Evolutionary conservation across 495 filamentous ascomycete species (phyloP), one percentile per base, ranked within the genome.

Genomic region (Aspergillus ellipticus): DNA sequence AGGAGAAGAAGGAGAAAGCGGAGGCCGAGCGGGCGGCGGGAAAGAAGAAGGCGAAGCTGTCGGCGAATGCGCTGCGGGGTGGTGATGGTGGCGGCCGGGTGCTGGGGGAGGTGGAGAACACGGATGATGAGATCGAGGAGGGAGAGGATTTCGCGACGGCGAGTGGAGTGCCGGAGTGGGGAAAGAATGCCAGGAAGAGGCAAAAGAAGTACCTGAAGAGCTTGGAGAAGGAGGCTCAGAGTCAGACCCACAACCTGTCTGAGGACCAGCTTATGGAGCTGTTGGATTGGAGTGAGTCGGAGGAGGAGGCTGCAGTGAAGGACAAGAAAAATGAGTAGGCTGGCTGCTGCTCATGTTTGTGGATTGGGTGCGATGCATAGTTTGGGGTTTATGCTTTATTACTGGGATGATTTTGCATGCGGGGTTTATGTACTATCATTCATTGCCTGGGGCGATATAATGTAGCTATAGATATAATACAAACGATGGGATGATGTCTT

Each of bases 181-280:
- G 75, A 24, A 66, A 67, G 55, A 78, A 73, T 62, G 85, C 83
- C 0, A 72, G 84, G 29, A 83, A 81, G 74, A 78, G 86, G 37
- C 82, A 88, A 68, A 79, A 85, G 66, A 78, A 82, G 54, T 76
- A 86, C 61, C 66, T 84, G 57, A 72, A 76, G 67, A 72, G 66
- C 55, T 49, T 77, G 55, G 67, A 73, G 62, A 82, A 74, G 58
- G 79, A 82, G 61, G 61, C 64, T 55, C 75, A 80, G 59, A 65
- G 68, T 15, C 66, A 73, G 29, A 77, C 80, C 29, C 73, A 71
- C 53, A 68, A 75, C 31, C 52, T 76, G 60, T 64, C 69, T 6
- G 77, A 81, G 61, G 75, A 79, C 20, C 71, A 82, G 57, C 82
- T 92, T 64, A 79, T 83, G 77, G 84, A 90, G 65, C 83, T 85